These are phyloP conservation scores for Colletotrichum tanaceti DNA, from an alignment of 2,329 filamentous ascomycete genomes.

Conservation along the genomic window DNA sequence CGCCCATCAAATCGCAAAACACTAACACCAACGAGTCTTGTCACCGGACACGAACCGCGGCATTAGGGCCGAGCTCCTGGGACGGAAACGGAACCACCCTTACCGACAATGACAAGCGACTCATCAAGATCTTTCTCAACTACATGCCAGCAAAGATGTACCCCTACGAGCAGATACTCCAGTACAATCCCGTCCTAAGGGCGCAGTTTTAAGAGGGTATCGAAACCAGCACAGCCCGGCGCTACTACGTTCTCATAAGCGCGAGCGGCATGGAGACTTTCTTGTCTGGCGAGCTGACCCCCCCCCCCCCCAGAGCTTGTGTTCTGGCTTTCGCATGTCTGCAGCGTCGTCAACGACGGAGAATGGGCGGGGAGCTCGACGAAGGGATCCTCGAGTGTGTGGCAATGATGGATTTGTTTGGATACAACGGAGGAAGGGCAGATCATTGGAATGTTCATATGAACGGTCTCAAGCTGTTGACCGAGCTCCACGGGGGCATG, in stretches of 20 bases:
- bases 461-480: constrained; percentile 49
- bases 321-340: constrained; percentile 45
- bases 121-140: constrained; percentile 47
- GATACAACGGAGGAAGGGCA: constrained; percentile 45
- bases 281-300: constrained; percentile 35
- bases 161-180: constrained; percentile 49
- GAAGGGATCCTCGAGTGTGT: constrained; percentile 49
- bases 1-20: constrained; percentile 27
- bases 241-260: constrained; percentile 48
- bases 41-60: background rate
- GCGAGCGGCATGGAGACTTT: constrained; percentile 46
- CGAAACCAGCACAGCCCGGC: constrained; percentile 44
- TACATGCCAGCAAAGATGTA: constrained; percentile 48
- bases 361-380: constrained; percentile 40
- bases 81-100: constrained; percentile 13
- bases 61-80: background rate
- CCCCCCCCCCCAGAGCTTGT: constrained; percentile 41
- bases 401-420: constrained; percentile 45
- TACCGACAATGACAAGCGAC: constrained; percentile 44
- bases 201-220: constrained; percentile 46
- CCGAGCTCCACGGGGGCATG: constrained; percentile 48
- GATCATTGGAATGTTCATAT: constrained; percentile 55
- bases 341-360: constrained; percentile 44
- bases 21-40: background rate
- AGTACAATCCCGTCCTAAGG: constrained; percentile 47